Evolutionary conservation across 306 rosid species (phyloP), one percentile per base, ranked within the genome.

Genomic region (Gynostemma pentaphyllum): DNA sequence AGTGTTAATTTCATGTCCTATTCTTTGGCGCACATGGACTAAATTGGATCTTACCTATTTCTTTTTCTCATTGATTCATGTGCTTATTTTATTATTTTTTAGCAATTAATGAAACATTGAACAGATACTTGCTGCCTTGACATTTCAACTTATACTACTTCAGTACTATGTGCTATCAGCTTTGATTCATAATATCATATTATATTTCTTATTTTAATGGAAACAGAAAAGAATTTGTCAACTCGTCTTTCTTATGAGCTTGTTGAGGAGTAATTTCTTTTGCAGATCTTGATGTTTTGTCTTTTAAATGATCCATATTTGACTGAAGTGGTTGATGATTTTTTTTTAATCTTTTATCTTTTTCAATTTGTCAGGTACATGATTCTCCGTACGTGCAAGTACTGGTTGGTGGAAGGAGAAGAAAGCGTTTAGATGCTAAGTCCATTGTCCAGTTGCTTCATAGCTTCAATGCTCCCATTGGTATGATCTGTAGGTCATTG

Each of bases 401-500:
- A 51, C 74, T 81, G 37, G 79, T 90, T 69, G 85, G 97, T 42
- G 73, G 76, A 75, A 83, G 75, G 59, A 83, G 79, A 23, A 75
- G 97, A 30, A 83, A 67, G 68, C 94, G 97, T 41, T 76, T 87
- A 68, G 88, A 90, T 87, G 90, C 90, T 19, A 87, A 83, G 72
- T 81, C 95, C 37, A 80, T 85, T 13, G 85, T 82, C 70, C 78
- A 87, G 79, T 77, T 90, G 80, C 83, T 90, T 64, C 77, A 59
- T 34, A 78, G 94, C 65, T 82, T 87, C 50, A 68, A 80, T 55
- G 97, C 92, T 68, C 95, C 97, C 40, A 14, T 68, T 39, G 95
- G 97, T 89, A 80, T 47, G 59, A 29, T 57, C 27, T 64, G 24
- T 62, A 34, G 49, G 46, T 36, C 42, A 39, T 54, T 48, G 59